These are phyloP conservation scores for Trypanosoma lewisi DNA, from an alignment of 208 protist species.

Conservation along the genomic window DNA sequence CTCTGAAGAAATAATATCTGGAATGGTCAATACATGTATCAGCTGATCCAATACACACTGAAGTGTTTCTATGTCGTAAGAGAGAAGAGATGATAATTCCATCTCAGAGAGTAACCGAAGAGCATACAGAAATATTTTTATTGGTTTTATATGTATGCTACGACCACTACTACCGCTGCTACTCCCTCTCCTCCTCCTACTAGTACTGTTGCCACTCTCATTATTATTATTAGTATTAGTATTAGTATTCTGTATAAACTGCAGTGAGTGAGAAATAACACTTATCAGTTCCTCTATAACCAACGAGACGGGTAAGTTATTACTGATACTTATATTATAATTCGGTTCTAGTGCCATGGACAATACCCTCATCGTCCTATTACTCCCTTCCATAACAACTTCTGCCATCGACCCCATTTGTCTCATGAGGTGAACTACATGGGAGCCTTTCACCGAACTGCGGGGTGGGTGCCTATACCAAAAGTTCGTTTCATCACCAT, in stretches of 20 bases:
- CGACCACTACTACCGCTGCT: too few relatives aligned
- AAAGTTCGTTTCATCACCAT: conserved; percentile 71
- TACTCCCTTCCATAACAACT: conserved; percentile 44
- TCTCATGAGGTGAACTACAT: conserved; percentile 44
- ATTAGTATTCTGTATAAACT: too few relatives aligned
- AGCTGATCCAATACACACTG: conserved; percentile 30
- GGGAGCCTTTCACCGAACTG: conserved; percentile 25
- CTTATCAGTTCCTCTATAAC: conserved; percentile 22
- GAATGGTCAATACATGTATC: conserved; percentile 31
- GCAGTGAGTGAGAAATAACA: conserved; percentile 8
- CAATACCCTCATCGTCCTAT: conserved; percentile 33
- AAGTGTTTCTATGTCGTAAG: conserved; percentile 3
- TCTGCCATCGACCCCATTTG: conserved; percentile 43
- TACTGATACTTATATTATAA: conserved; percentile 29
- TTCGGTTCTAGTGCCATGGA: conserved; percentile 58
- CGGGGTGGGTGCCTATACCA: conserved; percentile 52
- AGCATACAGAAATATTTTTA: conserved; percentile 25
- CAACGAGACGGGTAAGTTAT: conserved; percentile 19
- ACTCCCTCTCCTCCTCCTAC: too few relatives aligned
- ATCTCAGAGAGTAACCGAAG: conserved; percentile 33
- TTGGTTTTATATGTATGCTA: conserved; percentile 21
- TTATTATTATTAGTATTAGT: too few relatives aligned
- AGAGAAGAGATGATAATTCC: conserved; percentile 1
- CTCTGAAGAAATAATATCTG: conserved; percentile 29
- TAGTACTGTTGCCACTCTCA: too few relatives aligned